Base-by-base conservation (phyloP, 257 asterid species). In the Sherardia arvensis region DNA sequence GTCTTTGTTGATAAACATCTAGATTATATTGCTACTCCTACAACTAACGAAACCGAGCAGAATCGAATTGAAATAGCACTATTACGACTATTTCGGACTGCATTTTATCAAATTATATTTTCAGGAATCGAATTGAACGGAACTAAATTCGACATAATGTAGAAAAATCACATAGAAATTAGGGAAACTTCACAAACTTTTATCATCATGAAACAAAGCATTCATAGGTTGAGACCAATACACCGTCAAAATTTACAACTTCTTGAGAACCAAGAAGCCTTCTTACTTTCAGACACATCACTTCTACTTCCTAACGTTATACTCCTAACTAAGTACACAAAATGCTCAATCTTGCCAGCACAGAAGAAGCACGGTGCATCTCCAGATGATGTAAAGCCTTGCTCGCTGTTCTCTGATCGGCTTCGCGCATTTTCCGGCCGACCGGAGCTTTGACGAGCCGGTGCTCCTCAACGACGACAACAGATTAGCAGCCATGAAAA, bases 341-440 rank as follows among this genome's bases (percentile, higher is more conserved):
- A 43, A 43, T 4, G 7, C n/a, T 73, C 62, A 79, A 57, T 79
- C 81, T 11, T 73, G 76, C 81, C 79, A 75, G 71, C 83, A 78
- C 17, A 80, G 77, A 6, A 90, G 97, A 67, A 87, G 65, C 64
- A 90, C 81, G 0, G 88, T 76, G 30, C 97, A 90, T 75, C 88
- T 76, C 97, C 97, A 90, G 18, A 84, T 76, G 73, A 90, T 90
- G 71, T 90, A 90, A 30, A 90, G 80, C 57, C 95, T 85, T 4
- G 95, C 90, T 68, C 83, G 81, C 1, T 85, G 91, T 65, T 83
- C 85, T 26, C 94, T 64, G 8, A 88, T 71, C 58, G 86, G 95
- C 87, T 91, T 87, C 20, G 94, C 79, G 56, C 91, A 76, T n/a
- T 81, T 76, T 33, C 80, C 87, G 5, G 26, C 65, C 2, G 90